These are phyloP conservation scores for Allium cepa DNA, from an alignment of 106 monocot species.

Conservation along the genomic window DNA sequence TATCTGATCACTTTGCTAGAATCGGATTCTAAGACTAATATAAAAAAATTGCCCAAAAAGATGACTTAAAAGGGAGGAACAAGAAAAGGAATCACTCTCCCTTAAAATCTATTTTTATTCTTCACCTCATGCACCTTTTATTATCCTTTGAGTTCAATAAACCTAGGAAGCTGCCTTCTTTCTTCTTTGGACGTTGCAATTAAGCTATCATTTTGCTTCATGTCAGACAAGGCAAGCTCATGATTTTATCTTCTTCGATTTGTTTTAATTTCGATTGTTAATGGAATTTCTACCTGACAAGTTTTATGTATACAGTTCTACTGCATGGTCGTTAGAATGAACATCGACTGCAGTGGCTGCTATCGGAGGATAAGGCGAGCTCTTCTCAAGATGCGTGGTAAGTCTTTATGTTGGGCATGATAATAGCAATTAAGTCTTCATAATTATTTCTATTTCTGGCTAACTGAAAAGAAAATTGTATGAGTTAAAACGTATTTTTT, in stretches of 20 bases:
- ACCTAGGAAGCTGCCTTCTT: neutral
- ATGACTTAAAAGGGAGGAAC: constrained; percentile 12
- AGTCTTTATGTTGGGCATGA: no score
- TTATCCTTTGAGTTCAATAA: neutral
- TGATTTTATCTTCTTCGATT: neutral
- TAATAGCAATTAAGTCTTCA: no score
- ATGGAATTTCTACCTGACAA: neutral
- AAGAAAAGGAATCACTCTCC: neutral
- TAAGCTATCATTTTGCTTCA: constrained; percentile 7
- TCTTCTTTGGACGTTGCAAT: neutral
- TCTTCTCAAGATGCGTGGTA: constrained; percentile 75
- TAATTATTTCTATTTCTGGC: no score
- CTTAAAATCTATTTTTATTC: neutral
- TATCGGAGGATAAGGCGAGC: constrained; percentile 57
- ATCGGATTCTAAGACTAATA: constrained; percentile 20
- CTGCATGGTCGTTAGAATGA: constrained; percentile 81
- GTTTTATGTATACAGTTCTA: constrained; percentile 27
- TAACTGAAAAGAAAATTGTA: no score
- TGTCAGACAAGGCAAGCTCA: constrained; percentile 35
- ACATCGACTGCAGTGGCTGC: constrained; percentile 91
- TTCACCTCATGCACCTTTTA: neutral
- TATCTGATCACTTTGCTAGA: constrained; percentile 8
- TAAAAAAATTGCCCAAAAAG: constrained; percentile 1
- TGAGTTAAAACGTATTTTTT: no score
- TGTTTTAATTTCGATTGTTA: neutral